Evolutionary conservation across 2,329 filamentous ascomycete genomes (phyloP), one percentile per base, ranked within the genome.

Genomic region (Curvularia sp.): DNA sequence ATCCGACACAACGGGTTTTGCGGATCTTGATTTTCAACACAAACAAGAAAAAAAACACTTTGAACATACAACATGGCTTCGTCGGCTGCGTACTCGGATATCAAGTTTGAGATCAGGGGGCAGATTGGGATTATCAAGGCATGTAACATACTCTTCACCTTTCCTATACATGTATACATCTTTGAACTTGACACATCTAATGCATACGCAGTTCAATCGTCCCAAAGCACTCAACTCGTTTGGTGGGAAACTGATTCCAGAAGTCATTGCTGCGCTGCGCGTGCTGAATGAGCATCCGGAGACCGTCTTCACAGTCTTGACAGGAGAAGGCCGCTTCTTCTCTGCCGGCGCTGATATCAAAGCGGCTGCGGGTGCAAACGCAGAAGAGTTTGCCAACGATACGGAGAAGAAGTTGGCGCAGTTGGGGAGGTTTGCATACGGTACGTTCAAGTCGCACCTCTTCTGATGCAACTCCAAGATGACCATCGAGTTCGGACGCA

Each of bases 271-370:
- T 3, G 81, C 80, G 0, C 68, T 83, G 1, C 71, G 80, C 56
- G 74, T 78, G 34, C 72, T 83, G 3, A 77, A 83, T 61, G 74
- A 80, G 32, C 75, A 83, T 60, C 80, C 81, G 3, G 76, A 80
- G 38, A 83, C 81, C 5, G 68, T 83, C 13, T 82, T 83, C 64
- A 83, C 81, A 1, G 81, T 83, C 1, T 60, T 83, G 10, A 83
- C 81, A 0, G 81, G 81, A 18, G 80, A 82, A 61, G 81, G 81
- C 1, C 72, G 81, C 10, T 83, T 83, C 68, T 83, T 83, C 65
- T 81, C 78, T 19, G 79, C 81, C 0, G 81, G 81, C 18, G 81
- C 81, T 18, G 81, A 83, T 72, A 78, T 83, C 1, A 78, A 74
- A 64, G 76, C 78, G 71, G 61, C 65, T 12, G 25, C 38, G 1